phyloP scores from a whole-genome alignment of 805 yeast species.

The Starmerella khaoyaiensis region DNA sequence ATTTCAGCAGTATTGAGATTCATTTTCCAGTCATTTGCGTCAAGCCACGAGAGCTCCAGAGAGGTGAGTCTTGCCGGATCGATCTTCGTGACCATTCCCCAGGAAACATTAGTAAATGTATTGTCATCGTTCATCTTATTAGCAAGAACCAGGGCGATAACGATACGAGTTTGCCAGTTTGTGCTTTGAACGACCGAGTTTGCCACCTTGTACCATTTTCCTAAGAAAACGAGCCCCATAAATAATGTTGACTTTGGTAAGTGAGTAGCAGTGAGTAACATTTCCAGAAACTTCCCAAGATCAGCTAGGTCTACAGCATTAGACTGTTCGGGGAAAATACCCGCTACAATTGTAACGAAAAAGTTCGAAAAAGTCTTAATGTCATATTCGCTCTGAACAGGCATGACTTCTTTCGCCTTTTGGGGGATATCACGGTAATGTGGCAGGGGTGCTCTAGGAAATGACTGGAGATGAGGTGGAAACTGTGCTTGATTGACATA shows the following conservation, averaged over 20 bases:
- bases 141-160: slow-evolving; percentile 64
- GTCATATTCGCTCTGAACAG: slow-evolving; percentile 49
- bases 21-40: slow-evolving; percentile 14
- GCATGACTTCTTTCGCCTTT: slow-evolving; percentile 9
- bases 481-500: no score
- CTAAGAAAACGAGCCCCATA: slow-evolving; percentile 64
- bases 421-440: slow-evolving; percentile 12
- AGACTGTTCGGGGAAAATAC: slow-evolving; percentile 6
- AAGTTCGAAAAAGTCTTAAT: slow-evolving; percentile 67
- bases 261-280: slow-evolving; percentile 75
- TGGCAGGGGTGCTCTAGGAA: slow-evolving; percentile 7
- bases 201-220: slow-evolving; percentile 30
- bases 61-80: slow-evolving; percentile 45
- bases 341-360: slow-evolving; percentile 38
- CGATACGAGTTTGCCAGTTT: slow-evolving; percentile 30
- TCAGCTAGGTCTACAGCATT: slow-evolving; percentile 1
- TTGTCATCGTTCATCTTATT: slow-evolving; percentile 94
- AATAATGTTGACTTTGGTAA: slow-evolving; percentile 72
- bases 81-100: slow-evolving; percentile 93
- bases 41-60: slow-evolving; percentile 61
- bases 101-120: slow-evolving; percentile 85
- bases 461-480: no score
- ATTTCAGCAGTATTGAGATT: slow-evolving; percentile 8
- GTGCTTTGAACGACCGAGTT: slow-evolving; percentile 30
- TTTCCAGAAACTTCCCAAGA: slow-evolving; percentile 36